Percentiles rank a stretch among this genome's conserved stretches.
These are phyloP conservation scores for Castanopsis chinensis DNA, from an alignment of 306 rosid genomes.

Conservation along the genomic window DNA sequence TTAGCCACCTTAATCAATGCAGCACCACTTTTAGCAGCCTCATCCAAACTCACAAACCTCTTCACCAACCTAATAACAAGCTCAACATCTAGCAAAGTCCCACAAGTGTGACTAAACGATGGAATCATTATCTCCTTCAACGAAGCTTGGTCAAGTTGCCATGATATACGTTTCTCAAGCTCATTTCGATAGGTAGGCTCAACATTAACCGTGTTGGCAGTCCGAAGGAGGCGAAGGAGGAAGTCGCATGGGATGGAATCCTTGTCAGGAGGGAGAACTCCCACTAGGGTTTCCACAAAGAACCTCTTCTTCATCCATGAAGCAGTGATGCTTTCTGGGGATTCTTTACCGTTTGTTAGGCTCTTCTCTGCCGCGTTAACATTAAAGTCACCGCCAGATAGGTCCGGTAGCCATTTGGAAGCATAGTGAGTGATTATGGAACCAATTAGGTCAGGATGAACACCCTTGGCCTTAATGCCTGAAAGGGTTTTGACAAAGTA, in stretches of 20 bases:
- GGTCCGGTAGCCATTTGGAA: constrained; percentile 91
- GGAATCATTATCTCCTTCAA: constrained; percentile 84
- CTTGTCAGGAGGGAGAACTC: constrained; percentile 82
- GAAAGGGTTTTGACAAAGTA: constrained; percentile 87
- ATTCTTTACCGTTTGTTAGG: constrained; percentile 37
- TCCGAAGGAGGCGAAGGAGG: constrained; percentile 75
- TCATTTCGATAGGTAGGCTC: constrained; percentile 54
- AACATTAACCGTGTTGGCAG: constrained; percentile 79
- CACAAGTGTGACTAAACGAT: constrained; percentile 83
- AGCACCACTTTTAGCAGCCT: constrained; percentile 47
- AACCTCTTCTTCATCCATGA: constrained; percentile 83
- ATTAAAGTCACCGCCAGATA: constrained; percentile 27
- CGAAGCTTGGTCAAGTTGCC: constrained; percentile 86
- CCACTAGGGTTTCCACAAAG: constrained; percentile 83
- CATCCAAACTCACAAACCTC: constrained; percentile 61
- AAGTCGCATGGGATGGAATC: constrained; percentile 87
- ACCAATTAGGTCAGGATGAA: constrained; percentile 69
- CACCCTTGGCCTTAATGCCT: constrained; percentile 79
- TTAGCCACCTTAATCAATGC: constrained; percentile 81
- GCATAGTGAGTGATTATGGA: constrained; percentile 90
- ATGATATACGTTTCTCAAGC: constrained; percentile 69
- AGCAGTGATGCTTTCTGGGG: constrained; percentile 59
- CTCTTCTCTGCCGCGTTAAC: constrained; percentile 20
- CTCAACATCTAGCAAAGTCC: constrained; percentile 71
- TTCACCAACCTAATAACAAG: constrained; percentile 64